Evolutionary conservation across 108 stramenopile species (phyloP).

Genomic region (Skeletonema costatum): DNA sequence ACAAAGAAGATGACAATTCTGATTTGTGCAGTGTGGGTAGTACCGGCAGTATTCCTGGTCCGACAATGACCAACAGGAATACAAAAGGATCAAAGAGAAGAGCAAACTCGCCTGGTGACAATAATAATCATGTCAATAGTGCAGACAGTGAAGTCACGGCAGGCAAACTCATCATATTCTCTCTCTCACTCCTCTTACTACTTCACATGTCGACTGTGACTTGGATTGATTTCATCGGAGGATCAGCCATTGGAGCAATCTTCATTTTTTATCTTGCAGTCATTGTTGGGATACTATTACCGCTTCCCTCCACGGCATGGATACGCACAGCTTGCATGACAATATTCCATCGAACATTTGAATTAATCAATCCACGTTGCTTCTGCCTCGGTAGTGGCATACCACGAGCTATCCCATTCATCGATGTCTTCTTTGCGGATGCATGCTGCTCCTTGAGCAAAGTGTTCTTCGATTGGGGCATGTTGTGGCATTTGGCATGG

Average conservation of each 20-base stretch:
- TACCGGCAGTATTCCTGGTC: constrained; percentile 4
- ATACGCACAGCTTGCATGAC: constrained; percentile 58
- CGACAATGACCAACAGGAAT: constrained; percentile 5
- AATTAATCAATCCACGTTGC: constrained; percentile 78
- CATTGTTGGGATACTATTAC: constrained; percentile 55
- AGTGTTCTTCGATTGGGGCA: constrained; percentile 92
- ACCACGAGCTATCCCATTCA: constrained; percentile 77
- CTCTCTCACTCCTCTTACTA: constrained; percentile 52
- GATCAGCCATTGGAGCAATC: constrained; percentile 76
- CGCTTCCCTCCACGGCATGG: constrained; percentile 67
- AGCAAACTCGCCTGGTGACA: background rate
- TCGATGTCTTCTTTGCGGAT: constrained; percentile 90
- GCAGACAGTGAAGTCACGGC: constrained; percentile 53
- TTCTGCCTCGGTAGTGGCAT: constrained; percentile 43
- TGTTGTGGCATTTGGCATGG: constrained; percentile 75
- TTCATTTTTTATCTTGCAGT: constrained; percentile 71
- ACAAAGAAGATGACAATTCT: constrained; percentile 17
- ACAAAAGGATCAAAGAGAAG: constrained; percentile 4
- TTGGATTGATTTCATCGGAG: constrained; percentile 68
- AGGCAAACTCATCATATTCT: constrained; percentile 61
- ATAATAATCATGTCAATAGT: background rate
- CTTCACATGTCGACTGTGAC: constrained; percentile 63
- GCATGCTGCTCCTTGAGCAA: constrained; percentile 82
- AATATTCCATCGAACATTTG: constrained; percentile 63
- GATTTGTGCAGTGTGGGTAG: background rate